Conservation (phyloP, 441 rosid species). For the Populus hybrid region DNA sequence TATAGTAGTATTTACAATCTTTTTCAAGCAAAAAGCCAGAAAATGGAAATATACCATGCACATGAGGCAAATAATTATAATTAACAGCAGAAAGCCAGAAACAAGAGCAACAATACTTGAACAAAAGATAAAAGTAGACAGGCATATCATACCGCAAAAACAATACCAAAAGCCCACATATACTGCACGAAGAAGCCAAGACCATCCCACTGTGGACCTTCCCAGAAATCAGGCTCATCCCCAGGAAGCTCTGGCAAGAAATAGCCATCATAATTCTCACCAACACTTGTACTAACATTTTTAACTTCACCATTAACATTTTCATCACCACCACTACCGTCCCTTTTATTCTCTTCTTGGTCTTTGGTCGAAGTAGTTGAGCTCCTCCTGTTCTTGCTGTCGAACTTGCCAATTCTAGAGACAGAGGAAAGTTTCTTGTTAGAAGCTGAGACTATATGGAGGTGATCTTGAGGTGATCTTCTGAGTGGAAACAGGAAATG, state of each 20-base stretch:
- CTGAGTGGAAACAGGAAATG: conserved; percentile 22
- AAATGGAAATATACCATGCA: not conserved
- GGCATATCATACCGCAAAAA: conserved; percentile 52
- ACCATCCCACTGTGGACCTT: no score
- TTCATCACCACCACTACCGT: no score
- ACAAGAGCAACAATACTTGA: not conserved
- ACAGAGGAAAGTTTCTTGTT: conserved; percentile 50
- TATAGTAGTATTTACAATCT: no score
- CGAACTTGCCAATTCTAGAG: conserved; percentile 55
- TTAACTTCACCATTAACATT: no score
- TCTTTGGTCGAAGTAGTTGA: conserved; percentile 35
- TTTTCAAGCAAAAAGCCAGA: not conserved
- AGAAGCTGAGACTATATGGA: conserved; percentile 42
- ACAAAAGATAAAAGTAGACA: not conserved
- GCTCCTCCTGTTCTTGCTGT: conserved; percentile 59
- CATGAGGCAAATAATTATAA: not conserved
- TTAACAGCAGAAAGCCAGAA: not conserved
- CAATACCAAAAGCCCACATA: conserved; percentile 83
- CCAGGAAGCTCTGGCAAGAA: no score
- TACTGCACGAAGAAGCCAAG: conserved; percentile 79
- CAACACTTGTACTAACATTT: no score
- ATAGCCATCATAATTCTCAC: no score
- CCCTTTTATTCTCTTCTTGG: conserved; percentile 25
- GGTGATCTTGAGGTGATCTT: conserved; percentile 12
- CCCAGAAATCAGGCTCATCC: no score